phyloP scores from a whole-genome alignment of 352 stramenopile genomes.

The Globisporangium uncinulatum region DNA sequence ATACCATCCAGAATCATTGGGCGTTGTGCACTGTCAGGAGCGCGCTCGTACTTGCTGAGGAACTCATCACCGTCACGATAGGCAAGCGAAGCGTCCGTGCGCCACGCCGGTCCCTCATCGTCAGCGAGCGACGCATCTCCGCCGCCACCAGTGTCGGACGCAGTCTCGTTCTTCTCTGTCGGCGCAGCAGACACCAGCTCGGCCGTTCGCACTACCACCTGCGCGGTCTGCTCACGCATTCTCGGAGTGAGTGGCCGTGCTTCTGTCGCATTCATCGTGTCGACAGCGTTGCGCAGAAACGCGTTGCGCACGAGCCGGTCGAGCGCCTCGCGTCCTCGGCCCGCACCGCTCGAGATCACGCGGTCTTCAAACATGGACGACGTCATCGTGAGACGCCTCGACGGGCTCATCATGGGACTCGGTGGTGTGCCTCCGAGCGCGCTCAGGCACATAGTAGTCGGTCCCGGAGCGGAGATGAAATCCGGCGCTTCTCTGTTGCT shows the following conservation, averaged over 20 bases:
- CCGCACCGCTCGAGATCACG: slow-evolving; percentile 28
- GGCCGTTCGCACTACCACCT: too few relatives aligned
- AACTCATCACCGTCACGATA: not conserved
- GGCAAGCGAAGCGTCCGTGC: not conserved
- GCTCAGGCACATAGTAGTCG: not conserved
- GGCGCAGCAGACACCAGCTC: not conserved
- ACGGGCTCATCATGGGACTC: slow-evolving; percentile 8
- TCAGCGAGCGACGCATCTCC: not conserved
- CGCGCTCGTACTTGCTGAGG: too few relatives aligned
- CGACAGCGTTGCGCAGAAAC: slow-evolving; percentile 25
- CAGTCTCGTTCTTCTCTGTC: not conserved
- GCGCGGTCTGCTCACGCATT: not conserved
- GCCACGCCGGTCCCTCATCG: not conserved
- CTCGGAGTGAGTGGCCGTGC: not conserved
- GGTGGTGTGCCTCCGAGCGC: not conserved
- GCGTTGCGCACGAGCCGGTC: slow-evolving; percentile 47
- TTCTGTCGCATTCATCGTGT: not conserved
- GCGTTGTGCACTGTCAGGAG: too few relatives aligned
- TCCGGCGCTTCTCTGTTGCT: not conserved
- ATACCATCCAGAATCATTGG: not conserved
- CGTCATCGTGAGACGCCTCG: slow-evolving; percentile 13
- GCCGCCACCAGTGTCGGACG: not conserved
- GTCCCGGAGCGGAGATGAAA: not conserved
- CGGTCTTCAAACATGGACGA: slow-evolving; percentile 44
- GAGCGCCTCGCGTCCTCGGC: slow-evolving; percentile 45